Base-by-base conservation (phyloP, 1,139 yeast genomes). In the Pichia sp. region DNA sequence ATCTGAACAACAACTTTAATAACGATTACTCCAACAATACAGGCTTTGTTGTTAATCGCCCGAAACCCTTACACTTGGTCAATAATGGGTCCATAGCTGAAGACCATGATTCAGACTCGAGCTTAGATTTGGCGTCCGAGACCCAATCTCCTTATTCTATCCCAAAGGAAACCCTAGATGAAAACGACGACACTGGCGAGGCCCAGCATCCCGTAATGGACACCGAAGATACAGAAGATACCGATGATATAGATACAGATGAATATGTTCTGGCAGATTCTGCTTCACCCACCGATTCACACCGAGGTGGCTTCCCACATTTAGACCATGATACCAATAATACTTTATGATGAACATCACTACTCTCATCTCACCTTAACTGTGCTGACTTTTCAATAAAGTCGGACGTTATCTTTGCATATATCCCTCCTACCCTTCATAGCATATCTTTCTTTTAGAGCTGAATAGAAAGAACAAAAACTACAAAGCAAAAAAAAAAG, bases 1-100 rank as follows among this genome's bases (percentile, higher is more conserved):
- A 48, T 26, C 32, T 38, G 13, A 49, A 34, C 16, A 13, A 40
- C 6, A 44, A 40, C 34, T 43, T 46, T 31, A 52, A 43, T 23
- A 23, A 43, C 16, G n/a, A 36, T 30, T 16, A 57, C 11, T 54
- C 51, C 15, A 36, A 52, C 10, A 54, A 60, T 50, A 56, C 61
- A 8, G 69, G 69, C 5, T 67, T 67, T 53, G 64, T 65, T 34
- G 70, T 67, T 19, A 61, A 62, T 53, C 57, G 70, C 40, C 62
- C 63, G 4, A 56, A 47, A 49, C 62, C 61, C 13, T 43, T 59
- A 16, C 46, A 55, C 2, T 50, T 56, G 13, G 47, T 55, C 5
- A 58, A 59, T 34, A 42, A 53, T 48, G 45, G 26, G 11, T 11
- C n/a, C 13, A 8, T n/a, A 3, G n/a, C 40, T 4, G 40, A 26